Percentiles rank a stretch among this genome's conserved stretches.
These are phyloP conservation scores for Diphasiastrum complanatum DNA, from an alignment of 83 land plant genomes.

Conservation along the genomic window DNA sequence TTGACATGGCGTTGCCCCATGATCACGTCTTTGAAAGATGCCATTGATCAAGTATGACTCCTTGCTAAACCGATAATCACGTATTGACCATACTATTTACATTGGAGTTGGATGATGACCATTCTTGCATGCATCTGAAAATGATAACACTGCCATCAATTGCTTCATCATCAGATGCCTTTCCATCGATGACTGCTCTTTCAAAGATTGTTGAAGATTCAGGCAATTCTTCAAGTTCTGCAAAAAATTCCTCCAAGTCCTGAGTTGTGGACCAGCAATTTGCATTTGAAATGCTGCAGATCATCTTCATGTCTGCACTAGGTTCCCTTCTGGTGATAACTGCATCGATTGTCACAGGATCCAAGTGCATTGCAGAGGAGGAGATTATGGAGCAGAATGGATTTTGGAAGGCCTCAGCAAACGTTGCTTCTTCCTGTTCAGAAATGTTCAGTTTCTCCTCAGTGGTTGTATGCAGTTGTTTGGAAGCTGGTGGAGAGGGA, in stretches of 20 bases:
- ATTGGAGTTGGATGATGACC: too few relatives aligned
- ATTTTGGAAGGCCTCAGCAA: not conserved
- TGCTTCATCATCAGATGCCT: conserved; percentile 2
- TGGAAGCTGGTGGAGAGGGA: conserved; percentile 3
- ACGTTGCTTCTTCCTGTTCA: not conserved
- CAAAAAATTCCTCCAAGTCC: conserved; percentile 2
- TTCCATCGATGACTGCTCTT: not conserved
- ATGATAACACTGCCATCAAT: too few relatives aligned
- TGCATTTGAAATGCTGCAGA: not conserved
- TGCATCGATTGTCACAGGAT: too few relatives aligned
- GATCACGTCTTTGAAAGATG: too few relatives aligned
- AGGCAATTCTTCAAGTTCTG: conserved; percentile 7
- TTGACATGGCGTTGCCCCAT: too few relatives aligned
- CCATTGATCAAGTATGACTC: too few relatives aligned
- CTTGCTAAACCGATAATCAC: too few relatives aligned
- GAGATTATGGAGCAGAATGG: conserved; percentile 2
- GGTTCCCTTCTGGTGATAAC: too few relatives aligned
- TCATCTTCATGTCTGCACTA: too few relatives aligned
- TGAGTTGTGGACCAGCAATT: not conserved
- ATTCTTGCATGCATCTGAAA: too few relatives aligned
- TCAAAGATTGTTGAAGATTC: not conserved
- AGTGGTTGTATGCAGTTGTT: too few relatives aligned
- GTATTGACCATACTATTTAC: too few relatives aligned
- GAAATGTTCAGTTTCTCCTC: not conserved
- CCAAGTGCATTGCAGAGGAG: not conserved